Base-by-base conservation (phyloP, 306 rosid genomes). In the Spatholobus suberectus region DNA sequence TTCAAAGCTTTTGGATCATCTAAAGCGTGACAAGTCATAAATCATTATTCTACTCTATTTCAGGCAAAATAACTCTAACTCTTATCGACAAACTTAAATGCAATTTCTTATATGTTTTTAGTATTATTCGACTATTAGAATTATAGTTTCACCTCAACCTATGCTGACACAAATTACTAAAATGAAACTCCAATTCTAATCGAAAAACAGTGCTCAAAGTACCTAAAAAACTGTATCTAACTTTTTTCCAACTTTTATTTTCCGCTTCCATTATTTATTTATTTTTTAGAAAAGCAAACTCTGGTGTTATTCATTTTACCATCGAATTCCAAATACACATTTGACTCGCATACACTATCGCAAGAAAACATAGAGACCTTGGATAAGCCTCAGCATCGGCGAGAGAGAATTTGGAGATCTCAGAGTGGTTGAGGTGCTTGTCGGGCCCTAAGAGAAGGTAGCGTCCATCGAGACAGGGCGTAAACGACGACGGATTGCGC, bases 391-490 rank as follows among this genome's bases (percentile, higher is more conserved):
- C 92, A 0, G 99, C 98, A 69, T 96, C 99, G 26, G 13, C 66
- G 47, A 75, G 70, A 5, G 99, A 96, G 89, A 96, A 96, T 79
- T 94, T 92, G 13, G 96, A 91, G 73, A 94, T 94, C 89, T 96
- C 93, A 1, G 97, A 89, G 43, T 90, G 69, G 83, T 96, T 94
- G 49, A 90, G 83, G 0, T 92, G 84, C 81, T 90, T 89, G 51
- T 92, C 89, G 62, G 91, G 91, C 2, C 99, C 98, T 34, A 92
- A 72, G 23, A 96, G 92, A 82, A 96, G 99, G 87, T 92, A 94
- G 0, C 93, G 87, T 47, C 99, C 98, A 32, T 92, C 98, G 59
- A 96, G 88, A 88, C 97, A 94, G 1, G 99, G 99, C 70, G 97
- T 96, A 77, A 96, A 91, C 47, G 99, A 96, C 34, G 98, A 89